Base-by-base conservation (phyloP, 1,284 basidiomycete genomes). In the Boletus mariae region DNA sequence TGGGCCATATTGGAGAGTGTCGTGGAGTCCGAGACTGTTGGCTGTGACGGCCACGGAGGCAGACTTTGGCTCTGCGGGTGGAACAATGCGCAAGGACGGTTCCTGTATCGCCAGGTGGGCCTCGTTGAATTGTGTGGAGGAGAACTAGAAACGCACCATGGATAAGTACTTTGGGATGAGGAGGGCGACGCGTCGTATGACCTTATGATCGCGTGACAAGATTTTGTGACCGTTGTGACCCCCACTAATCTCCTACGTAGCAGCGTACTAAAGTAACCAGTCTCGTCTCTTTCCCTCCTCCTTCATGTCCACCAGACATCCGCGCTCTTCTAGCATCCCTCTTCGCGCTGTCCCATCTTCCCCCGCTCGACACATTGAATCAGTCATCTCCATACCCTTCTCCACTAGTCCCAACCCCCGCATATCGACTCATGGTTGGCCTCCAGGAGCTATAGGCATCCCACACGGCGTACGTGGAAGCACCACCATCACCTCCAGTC, bases 21-120 rank as follows among this genome's bases (percentile, higher is more conserved):
- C 90, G 68, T 93, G 92, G 6, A 92, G 74, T 41, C 91, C 91
- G 51, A 87, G 73, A 57, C 76, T 78, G 71, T 85, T 87, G 48
- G 83, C 78, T 3, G 85, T 92, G 66, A 84, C 78, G 54, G 80
- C 73, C 55, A 89, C 69, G 7, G 88, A 82, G 8, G 86, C 85
- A n/a, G 78, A 71, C 69, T 87, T 84, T 45, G 77, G 63, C 35
- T 73, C 66, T 51, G 66, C 62, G 5, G 77, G 69, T 29, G 90
- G 91, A 3, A 87, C 83, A 57, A 93, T 73, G 58, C 84, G 80
- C 51, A 84, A 71, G 13, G 88, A 84, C 10, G 80, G 73, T 38
- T 89, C 80, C 87, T 88, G 49, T 9, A 10, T n/a, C 12, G 25
- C 3, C 3, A 32, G 2, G 12, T 32, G n/a, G 29, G 54, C 57